Evolutionary conservation across 116 monocot species (phyloP).

Genomic region (Papilionanthe hybrid): DNA sequence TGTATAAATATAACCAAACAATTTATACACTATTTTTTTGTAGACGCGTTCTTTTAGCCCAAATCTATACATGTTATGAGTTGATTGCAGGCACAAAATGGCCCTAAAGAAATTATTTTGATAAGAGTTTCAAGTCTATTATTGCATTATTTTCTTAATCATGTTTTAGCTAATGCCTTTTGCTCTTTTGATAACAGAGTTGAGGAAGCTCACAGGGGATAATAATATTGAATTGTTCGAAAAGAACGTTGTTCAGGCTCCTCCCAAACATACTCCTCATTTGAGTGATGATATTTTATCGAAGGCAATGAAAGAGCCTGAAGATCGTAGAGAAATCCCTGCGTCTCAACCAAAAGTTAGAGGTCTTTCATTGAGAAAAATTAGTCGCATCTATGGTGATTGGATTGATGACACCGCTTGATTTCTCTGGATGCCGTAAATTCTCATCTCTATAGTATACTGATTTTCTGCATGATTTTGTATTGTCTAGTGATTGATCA

Average conservation of each 20-base stretch:
- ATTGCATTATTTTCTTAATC: not conserved
- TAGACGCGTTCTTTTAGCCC: no score
- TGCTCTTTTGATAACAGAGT: not conserved
- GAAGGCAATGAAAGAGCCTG: not conserved
- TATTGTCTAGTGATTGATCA: no score
- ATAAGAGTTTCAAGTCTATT: not conserved
- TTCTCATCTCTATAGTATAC: no score
- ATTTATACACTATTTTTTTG: no score
- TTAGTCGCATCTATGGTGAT: conserved; percentile 21
- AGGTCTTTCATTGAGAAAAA: conserved; percentile 2
- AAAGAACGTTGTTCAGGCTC: not conserved
- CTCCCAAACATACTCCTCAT: not conserved
- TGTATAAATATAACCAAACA: no score
- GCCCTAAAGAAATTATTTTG: not conserved
- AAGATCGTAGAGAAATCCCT: not conserved
- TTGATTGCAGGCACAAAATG: not conserved
- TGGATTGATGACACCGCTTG: conserved; percentile 11
- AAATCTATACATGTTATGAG: not conserved
- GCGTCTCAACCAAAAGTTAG: not conserved
- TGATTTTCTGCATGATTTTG: no score
- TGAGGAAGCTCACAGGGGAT: conserved; percentile 9
- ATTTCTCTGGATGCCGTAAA: not conserved
- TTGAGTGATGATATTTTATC: not conserved
- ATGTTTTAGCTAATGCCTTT: not conserved
- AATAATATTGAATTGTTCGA: not conserved